Conservation (phyloP, 192 early-diverging fungal species). For the Cladochytrium replicatum region DNA sequence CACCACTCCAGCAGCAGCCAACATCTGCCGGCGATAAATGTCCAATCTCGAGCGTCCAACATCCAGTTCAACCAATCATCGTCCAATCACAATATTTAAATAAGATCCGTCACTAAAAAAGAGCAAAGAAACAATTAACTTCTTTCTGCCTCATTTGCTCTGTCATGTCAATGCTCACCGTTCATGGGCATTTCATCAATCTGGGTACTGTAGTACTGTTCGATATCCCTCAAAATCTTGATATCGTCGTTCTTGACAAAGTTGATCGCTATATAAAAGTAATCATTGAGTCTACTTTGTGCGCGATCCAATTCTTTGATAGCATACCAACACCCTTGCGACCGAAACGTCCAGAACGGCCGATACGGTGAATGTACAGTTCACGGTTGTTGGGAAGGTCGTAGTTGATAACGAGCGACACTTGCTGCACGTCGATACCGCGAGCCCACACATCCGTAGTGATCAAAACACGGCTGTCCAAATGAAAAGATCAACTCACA, state of each 20-base stretch:
- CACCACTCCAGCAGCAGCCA: no score
- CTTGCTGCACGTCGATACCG: slow-evolving; percentile 98
- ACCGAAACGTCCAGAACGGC: slow-evolving; percentile 94
- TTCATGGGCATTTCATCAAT: slow-evolving; percentile 90
- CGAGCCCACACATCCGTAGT: slow-evolving; percentile 98
- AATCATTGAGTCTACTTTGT: no score
- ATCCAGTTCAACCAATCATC: no score
- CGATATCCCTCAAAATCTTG: slow-evolving; percentile 89
- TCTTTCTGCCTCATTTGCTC: no score
- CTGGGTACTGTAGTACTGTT: slow-evolving; percentile 96
- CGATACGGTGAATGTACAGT: slow-evolving; percentile 96
- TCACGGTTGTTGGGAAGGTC: slow-evolving; percentile 93
- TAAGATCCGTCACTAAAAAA: slow-evolving; percentile 22
- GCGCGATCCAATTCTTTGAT: background rate
- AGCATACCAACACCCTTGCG: slow-evolving; percentile 80
- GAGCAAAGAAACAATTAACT: no score
- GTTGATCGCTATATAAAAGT: slow-evolving; percentile 64
- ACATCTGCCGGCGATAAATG: no score
- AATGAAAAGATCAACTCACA: slow-evolving; percentile 3
- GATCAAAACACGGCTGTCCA: slow-evolving; percentile 84
- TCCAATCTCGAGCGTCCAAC: no score
- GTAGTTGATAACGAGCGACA: slow-evolving; percentile 97
- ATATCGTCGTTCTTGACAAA: slow-evolving; percentile 93
- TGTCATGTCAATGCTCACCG: slow-evolving; percentile 16
- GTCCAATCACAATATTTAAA: slow-evolving; percentile 8